These are phyloP conservation scores for Hypomontagnella monticulosa DNA, from an alignment of 495 filamentous ascomycete species.

Conservation along the genomic window DNA sequence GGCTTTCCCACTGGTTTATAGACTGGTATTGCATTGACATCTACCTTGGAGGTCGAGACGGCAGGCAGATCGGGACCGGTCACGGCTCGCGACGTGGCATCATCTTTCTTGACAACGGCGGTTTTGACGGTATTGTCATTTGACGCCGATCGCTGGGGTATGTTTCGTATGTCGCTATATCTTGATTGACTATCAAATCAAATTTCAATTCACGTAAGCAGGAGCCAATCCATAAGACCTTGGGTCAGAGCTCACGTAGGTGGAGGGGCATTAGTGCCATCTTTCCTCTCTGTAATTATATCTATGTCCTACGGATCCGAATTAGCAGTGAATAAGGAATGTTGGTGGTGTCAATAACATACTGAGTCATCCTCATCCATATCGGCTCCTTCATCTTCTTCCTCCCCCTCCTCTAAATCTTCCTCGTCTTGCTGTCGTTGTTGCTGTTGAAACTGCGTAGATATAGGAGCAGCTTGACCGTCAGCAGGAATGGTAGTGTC, in stretches of 20 bases:
- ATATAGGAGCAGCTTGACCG: constrained; percentile 1
- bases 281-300: constrained; percentile 89
- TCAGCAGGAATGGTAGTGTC: constrained; percentile 15
- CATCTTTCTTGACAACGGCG: constrained; percentile 58
- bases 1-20: constrained; percentile 79
- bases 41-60: constrained; percentile 78
- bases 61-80: constrained; percentile 58
- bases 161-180: constrained; percentile 73
- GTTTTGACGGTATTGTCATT: constrained; percentile 57
- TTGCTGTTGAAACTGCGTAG: constrained; percentile 26
- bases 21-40: constrained; percentile 83
- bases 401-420: constrained; percentile 67
- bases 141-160: constrained; percentile 68
- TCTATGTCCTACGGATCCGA: constrained; percentile 78
- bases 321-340: background rate
- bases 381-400: constrained; percentile 75
- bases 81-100: constrained; percentile 30
- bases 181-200: constrained; percentile 54
- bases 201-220: constrained; percentile 34
- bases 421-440: constrained; percentile 44
- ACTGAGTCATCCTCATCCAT: constrained; percentile 75
- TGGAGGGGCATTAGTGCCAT: constrained; percentile 75
- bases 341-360: constrained; percentile 29
- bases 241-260: constrained; percentile 61
- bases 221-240: background rate